Evolutionary conservation across 805 yeast species (phyloP).

Genomic region (Kodamaea restingae): DNA sequence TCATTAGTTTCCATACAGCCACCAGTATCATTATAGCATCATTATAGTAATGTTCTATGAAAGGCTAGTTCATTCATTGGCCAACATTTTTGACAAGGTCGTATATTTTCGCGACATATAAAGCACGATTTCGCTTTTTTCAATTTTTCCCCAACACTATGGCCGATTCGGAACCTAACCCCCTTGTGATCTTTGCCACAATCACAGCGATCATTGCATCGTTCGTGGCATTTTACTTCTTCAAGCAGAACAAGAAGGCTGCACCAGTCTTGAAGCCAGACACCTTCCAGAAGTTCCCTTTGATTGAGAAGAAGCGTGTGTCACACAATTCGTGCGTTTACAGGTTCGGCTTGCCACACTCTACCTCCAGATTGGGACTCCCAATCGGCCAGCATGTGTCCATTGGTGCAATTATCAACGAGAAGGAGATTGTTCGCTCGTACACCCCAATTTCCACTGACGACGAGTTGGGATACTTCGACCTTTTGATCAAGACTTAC

Average conservation of each 20-base stretch:
- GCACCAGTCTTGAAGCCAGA: slow-evolving; percentile 59
- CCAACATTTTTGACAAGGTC: slow-evolving; percentile 1
- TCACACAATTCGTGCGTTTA: slow-evolving; percentile 80
- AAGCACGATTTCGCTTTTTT: slow-evolving; percentile 1
- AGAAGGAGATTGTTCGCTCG: slow-evolving; percentile 76
- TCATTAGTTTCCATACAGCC: too few relatives aligned
- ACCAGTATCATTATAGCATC: too few relatives aligned
- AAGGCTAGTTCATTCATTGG: not conserved
- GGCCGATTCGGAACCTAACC: slow-evolving; percentile 35
- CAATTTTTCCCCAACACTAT: slow-evolving; percentile 2
- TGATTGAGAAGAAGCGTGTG: slow-evolving; percentile 69
- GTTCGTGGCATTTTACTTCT: slow-evolving; percentile 30
- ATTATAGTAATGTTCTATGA: too few relatives aligned
- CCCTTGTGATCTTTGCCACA: slow-evolving; percentile 37
- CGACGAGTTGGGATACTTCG: slow-evolving; percentile 76
- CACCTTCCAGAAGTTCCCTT: slow-evolving; percentile 72
- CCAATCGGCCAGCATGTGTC: slow-evolving; percentile 95
- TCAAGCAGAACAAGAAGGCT: slow-evolving; percentile 32
- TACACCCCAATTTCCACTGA: slow-evolving; percentile 88
- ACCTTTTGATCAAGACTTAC: slow-evolving; percentile 79
- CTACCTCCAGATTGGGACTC: slow-evolving; percentile 72
- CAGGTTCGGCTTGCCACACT: slow-evolving; percentile 76
- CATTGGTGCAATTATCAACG: slow-evolving; percentile 69
- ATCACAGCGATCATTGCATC: slow-evolving; percentile 34
- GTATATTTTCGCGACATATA: not conserved